These are phyloP conservation scores for Penicillium paneum DNA, from an alignment of 2,329 filamentous ascomycete species.

Conservation along the genomic window DNA sequence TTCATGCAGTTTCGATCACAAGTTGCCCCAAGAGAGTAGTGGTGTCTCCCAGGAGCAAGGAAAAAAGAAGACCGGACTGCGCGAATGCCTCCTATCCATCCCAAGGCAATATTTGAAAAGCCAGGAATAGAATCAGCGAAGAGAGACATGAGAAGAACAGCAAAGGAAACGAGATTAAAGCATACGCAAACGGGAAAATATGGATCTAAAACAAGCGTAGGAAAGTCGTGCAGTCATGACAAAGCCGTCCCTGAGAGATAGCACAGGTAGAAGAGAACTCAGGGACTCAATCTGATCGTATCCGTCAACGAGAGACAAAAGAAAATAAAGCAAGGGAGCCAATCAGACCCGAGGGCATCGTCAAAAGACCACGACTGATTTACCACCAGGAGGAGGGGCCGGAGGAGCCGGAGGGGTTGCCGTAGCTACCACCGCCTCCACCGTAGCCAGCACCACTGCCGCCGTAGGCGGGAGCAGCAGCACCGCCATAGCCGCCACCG, in stretches of 20 bases:
- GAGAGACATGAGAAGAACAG: slow-evolving; percentile 16
- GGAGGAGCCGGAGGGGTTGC: slow-evolving; percentile 49
- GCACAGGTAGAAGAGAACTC: slow-evolving; percentile 26
- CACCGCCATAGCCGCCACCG: slow-evolving; percentile 33
- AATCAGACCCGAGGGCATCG: slow-evolving; percentile 42
- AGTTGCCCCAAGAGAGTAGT: slow-evolving; percentile 26
- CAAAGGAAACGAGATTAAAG: slow-evolving; percentile 20
- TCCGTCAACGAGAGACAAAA: slow-evolving; percentile 36
- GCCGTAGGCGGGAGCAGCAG: slow-evolving; percentile 24
- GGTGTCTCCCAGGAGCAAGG: slow-evolving; percentile 27
- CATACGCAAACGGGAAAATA: slow-evolving; percentile 4
- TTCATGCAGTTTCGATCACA: slow-evolving; percentile 44
- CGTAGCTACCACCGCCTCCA: slow-evolving; percentile 44
- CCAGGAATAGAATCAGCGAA: slow-evolving; percentile 19
- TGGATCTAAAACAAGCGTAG: slow-evolving; percentile 27
- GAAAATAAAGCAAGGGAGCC: slow-evolving; percentile 33
- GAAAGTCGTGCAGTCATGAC: slow-evolving; percentile 47
- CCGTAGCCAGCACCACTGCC: slow-evolving; percentile 29
- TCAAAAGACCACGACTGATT: slow-evolving; percentile 41
- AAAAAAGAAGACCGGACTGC: slow-evolving; percentile 36
- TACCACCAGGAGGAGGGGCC: slow-evolving; percentile 54
- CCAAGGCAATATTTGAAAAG: slow-evolving; percentile 30
- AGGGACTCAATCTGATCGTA: slow-evolving; percentile 41
- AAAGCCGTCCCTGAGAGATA: slow-evolving; percentile 41
- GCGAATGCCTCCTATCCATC: slow-evolving; percentile 40